These are phyloP conservation scores for Beauveria caledonica DNA, from an alignment of 2,329 filamentous ascomycete species.

Conservation along the genomic window DNA sequence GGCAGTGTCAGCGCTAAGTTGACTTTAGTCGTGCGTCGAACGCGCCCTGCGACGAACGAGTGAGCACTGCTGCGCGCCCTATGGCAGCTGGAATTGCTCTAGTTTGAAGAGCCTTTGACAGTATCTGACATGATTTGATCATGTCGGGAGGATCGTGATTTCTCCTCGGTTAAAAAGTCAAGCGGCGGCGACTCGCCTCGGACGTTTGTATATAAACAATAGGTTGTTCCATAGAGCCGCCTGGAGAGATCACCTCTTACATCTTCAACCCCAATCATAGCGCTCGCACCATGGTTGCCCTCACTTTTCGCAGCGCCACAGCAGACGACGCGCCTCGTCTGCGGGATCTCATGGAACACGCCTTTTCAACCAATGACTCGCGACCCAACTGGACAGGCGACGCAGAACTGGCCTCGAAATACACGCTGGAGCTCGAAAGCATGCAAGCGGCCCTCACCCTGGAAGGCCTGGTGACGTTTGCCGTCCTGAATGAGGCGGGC, in stretches of 20 bases:
- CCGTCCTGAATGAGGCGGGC: slow-evolving; percentile 18
- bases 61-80: too few relatives aligned
- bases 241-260: neutral
- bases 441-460: slow-evolving; percentile 42
- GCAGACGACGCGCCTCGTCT: slow-evolving; percentile 26
- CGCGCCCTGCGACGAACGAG: too few relatives aligned
- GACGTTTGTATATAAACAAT: neutral
- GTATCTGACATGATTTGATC: too few relatives aligned
- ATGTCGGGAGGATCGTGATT: too few relatives aligned
- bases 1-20: too few relatives aligned
- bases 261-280: too few relatives aligned
- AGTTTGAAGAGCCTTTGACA: too few relatives aligned
- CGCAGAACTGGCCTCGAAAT: slow-evolving; percentile 55
- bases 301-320: slow-evolving; percentile 30
- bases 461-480: slow-evolving; percentile 22
- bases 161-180: neutral
- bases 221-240: neutral
- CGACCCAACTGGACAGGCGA: slow-evolving; percentile 28
- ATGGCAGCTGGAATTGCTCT: too few relatives aligned
- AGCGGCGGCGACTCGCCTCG: neutral
- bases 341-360: slow-evolving; percentile 29
- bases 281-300: slow-evolving; percentile 10
- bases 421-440: slow-evolving; percentile 61
- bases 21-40: too few relatives aligned
- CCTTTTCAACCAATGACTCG: slow-evolving; percentile 32